Evolutionary conservation across 768 basidiomycete genomes (phyloP), one percentile per base, ranked within the genome.

Genomic region (Lactarius sp.): DNA sequence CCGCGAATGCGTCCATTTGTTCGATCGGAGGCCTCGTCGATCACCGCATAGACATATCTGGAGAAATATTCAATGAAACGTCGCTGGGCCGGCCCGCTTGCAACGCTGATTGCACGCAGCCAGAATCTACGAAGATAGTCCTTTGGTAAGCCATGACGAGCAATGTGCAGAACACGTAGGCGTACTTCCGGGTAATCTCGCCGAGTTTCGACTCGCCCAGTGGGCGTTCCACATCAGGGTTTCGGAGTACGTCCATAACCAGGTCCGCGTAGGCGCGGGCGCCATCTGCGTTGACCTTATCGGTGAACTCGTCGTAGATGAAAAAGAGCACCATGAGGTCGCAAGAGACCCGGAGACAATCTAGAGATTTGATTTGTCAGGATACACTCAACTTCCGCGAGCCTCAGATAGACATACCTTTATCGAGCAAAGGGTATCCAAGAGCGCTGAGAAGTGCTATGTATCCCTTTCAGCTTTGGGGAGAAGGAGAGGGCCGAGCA

Each of bases 241-340:
- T 70, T 22, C 70, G 66, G 34, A 82, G 61, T 0, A 76, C 78
- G 60, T 79, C 75, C 66, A 79, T 75, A 16, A 78, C 72, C 10
- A 76, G 71, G n/a, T 74, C 69, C 0, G 71, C 75, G 34, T 73
- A 69, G 4, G 66, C 41, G 1, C 71, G 73, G 6, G 75, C 79
- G 4, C 67, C 74, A 0, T 69, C 34, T 0, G 68, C 72, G 33
- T 72, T 63, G 0, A 72, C 72, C 14, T 75, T 71, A 69, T 85
- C 83, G 6, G 81, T 78, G 64, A 79, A 76, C 67, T 82, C 79
- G 66, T 85, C 83, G 66, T 79, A 74, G 42, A 83, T 61, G 66
- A 80, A 83, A 68, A 81, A 76, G 6, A 82, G 64, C 42, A 79
- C 77, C 80, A 84, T 82, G 56, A 83, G 70, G 60, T 83, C 82